Evolutionary conservation across 805 yeast genomes (phyloP).

Genomic region (Suhomyces faveliae): DNA sequence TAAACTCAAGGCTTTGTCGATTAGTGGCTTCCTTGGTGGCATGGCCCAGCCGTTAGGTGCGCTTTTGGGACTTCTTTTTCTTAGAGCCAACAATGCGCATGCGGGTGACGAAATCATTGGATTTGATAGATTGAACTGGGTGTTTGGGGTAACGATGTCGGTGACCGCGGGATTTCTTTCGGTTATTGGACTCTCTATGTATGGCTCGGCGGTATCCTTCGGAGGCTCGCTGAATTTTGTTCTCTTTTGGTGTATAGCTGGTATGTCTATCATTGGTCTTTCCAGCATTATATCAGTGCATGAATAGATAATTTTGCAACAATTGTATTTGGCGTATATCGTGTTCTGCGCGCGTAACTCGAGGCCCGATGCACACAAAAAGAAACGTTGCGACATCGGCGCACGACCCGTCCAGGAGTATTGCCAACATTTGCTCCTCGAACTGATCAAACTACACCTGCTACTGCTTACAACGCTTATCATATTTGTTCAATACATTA

Average conservation of each 20-base stretch:
- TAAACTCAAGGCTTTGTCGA: conserved; percentile 55
- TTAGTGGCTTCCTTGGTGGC: conserved; percentile 74
- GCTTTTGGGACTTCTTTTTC: conserved; percentile 55
- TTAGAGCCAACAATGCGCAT: conserved; percentile 33
- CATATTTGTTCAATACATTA: neutral
- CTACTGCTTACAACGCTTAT: neutral
- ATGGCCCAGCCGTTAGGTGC: conserved; percentile 92
- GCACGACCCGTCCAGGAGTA: neutral
- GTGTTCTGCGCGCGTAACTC: neutral
- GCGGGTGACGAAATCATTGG: conserved; percentile 30
- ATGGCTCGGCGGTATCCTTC: conserved; percentile 75
- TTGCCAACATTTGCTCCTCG: conserved; percentile 1
- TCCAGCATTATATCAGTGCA: conserved; percentile 32
- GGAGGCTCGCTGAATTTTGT: conserved; percentile 68
- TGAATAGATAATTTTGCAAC: neutral
- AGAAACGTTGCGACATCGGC: neutral
- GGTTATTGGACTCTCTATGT: conserved; percentile 83
- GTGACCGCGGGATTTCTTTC: conserved; percentile 81
- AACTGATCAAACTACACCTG: neutral
- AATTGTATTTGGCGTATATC: neutral
- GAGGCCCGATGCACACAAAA: neutral
- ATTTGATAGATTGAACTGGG: conserved; percentile 31
- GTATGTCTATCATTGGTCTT: conserved; percentile 55
- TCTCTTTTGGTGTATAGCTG: conserved; percentile 57
- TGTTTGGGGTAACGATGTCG: conserved; percentile 65